Evolutionary conservation across 176 grass and related monocot species (phyloP).

Genomic region (Rhynchospora pubera): DNA sequence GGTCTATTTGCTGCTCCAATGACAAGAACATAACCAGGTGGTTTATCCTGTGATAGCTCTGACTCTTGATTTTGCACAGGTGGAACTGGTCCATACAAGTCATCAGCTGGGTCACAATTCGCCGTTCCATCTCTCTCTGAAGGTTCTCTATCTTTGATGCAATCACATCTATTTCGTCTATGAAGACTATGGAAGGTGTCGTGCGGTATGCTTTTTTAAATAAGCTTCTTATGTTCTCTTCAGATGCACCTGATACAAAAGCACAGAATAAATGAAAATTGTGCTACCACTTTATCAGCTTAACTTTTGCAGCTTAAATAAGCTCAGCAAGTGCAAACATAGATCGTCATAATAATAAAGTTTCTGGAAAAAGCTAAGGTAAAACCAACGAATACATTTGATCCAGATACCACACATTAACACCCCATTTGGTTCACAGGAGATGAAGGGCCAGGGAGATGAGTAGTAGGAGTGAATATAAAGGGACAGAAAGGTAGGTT

Average conservation of each 20-base stretch:
- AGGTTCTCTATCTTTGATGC: conserved; percentile 90
- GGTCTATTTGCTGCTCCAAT: conserved; percentile 97
- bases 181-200: conserved; percentile 91
- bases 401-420: no score
- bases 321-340: not conserved
- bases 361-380: no score
- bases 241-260: conserved; percentile 61
- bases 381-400: no score
- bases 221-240: conserved; percentile 81
- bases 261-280: not conserved
- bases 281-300: not conserved
- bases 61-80: conserved; percentile 9
- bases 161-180: conserved; percentile 94
- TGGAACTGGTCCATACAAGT: conserved; percentile 96
- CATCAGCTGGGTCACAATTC: conserved; percentile 94
- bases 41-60: conserved; percentile 36
- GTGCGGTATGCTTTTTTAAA: conserved; percentile 90
- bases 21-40: conserved; percentile 81
- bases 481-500: no score
- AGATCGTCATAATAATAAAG: not conserved
- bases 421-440: no score
- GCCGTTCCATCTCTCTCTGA: conserved; percentile 71
- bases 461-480: no score
- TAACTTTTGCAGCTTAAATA: not conserved
- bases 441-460: no score